These are phyloP conservation scores for Solanum dulcamara DNA, from an alignment of 257 asterid species.

Conservation along the genomic window DNA sequence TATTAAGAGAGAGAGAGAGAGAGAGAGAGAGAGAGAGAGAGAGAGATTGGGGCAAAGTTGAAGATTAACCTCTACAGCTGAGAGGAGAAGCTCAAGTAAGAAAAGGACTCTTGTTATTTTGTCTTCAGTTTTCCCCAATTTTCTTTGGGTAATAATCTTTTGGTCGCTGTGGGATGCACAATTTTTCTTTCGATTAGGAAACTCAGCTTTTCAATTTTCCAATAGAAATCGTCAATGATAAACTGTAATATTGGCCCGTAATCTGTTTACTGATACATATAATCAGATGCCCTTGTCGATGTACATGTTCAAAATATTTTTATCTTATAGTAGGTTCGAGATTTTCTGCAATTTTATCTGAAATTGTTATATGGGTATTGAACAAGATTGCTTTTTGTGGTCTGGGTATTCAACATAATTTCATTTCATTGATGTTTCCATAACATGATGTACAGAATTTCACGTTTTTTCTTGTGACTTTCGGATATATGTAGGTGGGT, in stretches of 20 bases:
- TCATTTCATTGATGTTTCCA: background rate
- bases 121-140: background rate
- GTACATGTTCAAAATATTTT: background rate
- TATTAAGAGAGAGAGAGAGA: background rate
- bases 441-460: background rate
- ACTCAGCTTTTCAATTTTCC: background rate
- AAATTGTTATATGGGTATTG: background rate
- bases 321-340: background rate
- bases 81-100: background rate
- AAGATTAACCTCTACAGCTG: background rate
- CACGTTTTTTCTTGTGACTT: background rate
- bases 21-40: background rate
- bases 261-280: background rate
- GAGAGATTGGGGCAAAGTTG: background rate
- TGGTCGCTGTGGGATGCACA: background rate
- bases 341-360: background rate
- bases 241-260: background rate
- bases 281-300: background rate
- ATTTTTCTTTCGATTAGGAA: background rate
- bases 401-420: background rate
- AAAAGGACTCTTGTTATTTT: background rate
- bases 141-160: background rate
- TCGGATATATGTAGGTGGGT: background rate
- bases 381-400: background rate
- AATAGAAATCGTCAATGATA: background rate